A percentile compares a stretch with the other conserved stretches of the same genome.
Conservation (phyloP, 2,329 filamentous ascomycete species). For the Ustilaginoidea virens region DNA sequence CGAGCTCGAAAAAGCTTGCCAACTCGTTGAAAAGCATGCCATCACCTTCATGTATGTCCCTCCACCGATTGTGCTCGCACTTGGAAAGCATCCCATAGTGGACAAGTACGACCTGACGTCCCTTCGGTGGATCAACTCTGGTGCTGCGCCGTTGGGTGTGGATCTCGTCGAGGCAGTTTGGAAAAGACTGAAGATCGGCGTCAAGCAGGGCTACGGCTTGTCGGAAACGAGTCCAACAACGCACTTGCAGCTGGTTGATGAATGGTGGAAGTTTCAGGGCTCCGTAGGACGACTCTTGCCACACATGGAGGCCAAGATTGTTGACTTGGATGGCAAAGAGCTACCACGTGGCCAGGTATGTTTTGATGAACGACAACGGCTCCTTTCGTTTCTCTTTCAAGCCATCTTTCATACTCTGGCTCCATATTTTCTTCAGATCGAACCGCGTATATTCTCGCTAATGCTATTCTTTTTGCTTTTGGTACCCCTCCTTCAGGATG, state of each 20-base stretch:
- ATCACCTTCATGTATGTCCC: constrained; percentile 73
- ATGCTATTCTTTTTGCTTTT: background rate
- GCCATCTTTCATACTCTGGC: too few species aligned
- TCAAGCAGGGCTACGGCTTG: constrained; percentile 89
- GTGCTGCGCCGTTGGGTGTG: constrained; percentile 67
- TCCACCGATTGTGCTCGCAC: constrained; percentile 65
- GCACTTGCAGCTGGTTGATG: constrained; percentile 55
- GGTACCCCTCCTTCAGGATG: constrained; percentile 1
- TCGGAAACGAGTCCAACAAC: constrained; percentile 75
- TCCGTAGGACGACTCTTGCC: constrained; percentile 64
- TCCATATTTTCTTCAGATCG: too few species aligned
- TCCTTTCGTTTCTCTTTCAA: too few species aligned
- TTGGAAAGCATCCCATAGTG: constrained; percentile 66
- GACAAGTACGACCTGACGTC: constrained; percentile 67
- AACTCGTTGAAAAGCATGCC: constrained; percentile 55
- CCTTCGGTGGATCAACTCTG: constrained; percentile 73
- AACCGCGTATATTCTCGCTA: background rate
- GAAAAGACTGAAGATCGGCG: constrained; percentile 55
- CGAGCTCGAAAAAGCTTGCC: constrained; percentile 65
- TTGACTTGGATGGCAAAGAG: constrained; percentile 42
- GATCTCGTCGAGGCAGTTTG: constrained; percentile 69
- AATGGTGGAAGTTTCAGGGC: constrained; percentile 64
- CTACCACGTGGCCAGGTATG: constrained; percentile 35
- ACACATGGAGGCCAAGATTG: constrained; percentile 70
- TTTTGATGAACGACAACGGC: too few species aligned